A percentile compares a stretch with the other conserved stretches of the same genome.
Conservation (phyloP, 2,329 filamentous ascomycete species). For the Alternaria consortialis region DNA sequence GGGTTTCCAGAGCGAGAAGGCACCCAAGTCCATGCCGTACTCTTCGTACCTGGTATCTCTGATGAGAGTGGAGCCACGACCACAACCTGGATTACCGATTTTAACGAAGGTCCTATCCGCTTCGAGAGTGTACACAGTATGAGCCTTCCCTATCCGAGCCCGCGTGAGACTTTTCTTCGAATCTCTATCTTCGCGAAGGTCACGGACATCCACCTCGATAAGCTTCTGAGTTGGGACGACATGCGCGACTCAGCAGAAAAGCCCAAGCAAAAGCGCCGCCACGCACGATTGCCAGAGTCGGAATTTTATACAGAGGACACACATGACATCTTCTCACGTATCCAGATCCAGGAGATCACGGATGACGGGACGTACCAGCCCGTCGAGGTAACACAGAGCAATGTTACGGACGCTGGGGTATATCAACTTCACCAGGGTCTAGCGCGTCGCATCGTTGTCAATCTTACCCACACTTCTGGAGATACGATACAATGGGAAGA, state of each 20-base stretch:
- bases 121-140: slow-evolving; percentile 99
- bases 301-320: slow-evolving; percentile 94
- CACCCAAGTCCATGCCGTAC: slow-evolving; percentile 91
- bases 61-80: slow-evolving; percentile 88
- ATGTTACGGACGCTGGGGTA: slow-evolving; percentile 83
- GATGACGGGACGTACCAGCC: slow-evolving; percentile 91
- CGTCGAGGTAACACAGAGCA: slow-evolving; percentile 89
- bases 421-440: slow-evolving; percentile 96
- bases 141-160: slow-evolving; percentile 84
- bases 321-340: slow-evolving; percentile 86
- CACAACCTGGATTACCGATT: slow-evolving; percentile 91
- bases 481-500: slow-evolving; percentile 90
- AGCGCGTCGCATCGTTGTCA: slow-evolving; percentile 86
- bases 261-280: slow-evolving; percentile 66
- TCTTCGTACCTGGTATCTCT: slow-evolving; percentile 92
- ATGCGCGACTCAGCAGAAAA: slow-evolving; percentile 79
- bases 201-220: slow-evolving; percentile 93
- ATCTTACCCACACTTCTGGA: slow-evolving; percentile 89
- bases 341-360: slow-evolving; percentile 90
- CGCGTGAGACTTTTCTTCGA: slow-evolving; percentile 77
- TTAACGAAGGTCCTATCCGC: slow-evolving; percentile 89
- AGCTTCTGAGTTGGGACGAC: slow-evolving; percentile 97
- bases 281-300: slow-evolving; percentile 81
- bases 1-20: slow-evolving; percentile 97
- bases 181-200: slow-evolving; percentile 93